A percentile compares a stretch with the other conserved stretches of the same genome.
phyloP scores from a whole-genome alignment of 331 rosid genomes.

The Rhamnella rubrinervis region DNA sequence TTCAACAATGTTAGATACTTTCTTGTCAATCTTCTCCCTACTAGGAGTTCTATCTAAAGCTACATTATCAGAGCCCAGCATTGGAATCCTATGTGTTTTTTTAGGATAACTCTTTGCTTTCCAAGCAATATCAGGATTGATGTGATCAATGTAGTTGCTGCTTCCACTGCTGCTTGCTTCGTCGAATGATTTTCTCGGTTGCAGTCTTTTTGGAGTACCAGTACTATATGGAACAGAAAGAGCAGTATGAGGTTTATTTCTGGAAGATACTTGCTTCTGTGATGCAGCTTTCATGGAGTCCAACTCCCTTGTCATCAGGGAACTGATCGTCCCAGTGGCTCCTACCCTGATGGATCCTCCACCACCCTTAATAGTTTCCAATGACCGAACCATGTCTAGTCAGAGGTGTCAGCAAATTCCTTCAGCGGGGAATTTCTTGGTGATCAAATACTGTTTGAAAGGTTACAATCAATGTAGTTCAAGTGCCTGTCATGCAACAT shows the following conservation, averaged over 20 bases:
- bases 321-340: constrained; percentile 76
- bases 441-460: constrained; percentile 1
- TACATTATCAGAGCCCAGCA: constrained; percentile 55
- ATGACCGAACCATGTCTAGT: constrained; percentile 63
- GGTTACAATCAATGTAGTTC: constrained; percentile 29
- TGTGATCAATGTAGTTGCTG: constrained; percentile 31
- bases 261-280: constrained; percentile 43
- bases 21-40: constrained; percentile 64
- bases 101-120: constrained; percentile 46
- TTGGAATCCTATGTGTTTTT: constrained; percentile 61
- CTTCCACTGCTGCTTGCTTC: constrained; percentile 58
- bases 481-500: constrained; percentile 38
- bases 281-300: constrained; percentile 57
- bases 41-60: constrained; percentile 42
- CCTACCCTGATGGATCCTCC: constrained; percentile 87
- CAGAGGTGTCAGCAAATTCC: constrained; percentile 21
- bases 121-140: constrained; percentile 38
- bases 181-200: constrained; percentile 52
- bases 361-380: constrained; percentile 68
- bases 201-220: constrained; percentile 45
- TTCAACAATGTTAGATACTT: constrained; percentile 62
- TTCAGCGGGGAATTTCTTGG: constrained; percentile 8
- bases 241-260: constrained; percentile 43
- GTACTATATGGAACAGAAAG: constrained; percentile 44
- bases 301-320: constrained; percentile 87